Base-by-base conservation (phyloP, 208 protist species). In the Kentomonas sorsogonicus region DNA sequence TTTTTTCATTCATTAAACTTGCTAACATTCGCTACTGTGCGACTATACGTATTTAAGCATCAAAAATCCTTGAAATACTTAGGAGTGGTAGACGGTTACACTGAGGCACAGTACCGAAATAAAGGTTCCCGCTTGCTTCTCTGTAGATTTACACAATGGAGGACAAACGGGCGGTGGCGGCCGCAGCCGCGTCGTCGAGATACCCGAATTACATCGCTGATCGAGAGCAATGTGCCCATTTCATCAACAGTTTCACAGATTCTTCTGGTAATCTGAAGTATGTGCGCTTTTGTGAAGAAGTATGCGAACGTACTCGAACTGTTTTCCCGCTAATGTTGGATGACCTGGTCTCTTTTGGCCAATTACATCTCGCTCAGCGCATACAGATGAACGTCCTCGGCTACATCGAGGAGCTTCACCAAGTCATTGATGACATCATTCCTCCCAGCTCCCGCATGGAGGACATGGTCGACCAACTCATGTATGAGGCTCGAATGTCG, bases 381-480 rank as follows among this genome's bases (percentile, higher is more conserved):
- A 88, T 93, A 52, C 81, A 93, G 52, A 89, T 89, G 86, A 93
- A 93, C 66, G 67, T 93, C 3, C 59, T 82, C n/a, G 81, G 81
- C 4, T 93, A 93, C 60, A 81, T 71, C 60, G 86, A 93, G 38
- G 81, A 93, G 53, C 45, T 93, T 18, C 87, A 78, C 60, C 66
- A 68, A 33, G 77, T 89, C 10, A 73, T 93, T 45, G 86, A 93
- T 63, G 67, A 75, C 18, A 27, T 86, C 26, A 79, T 93, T 58
- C 81, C 81, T 6, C 57, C 60, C 10, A 81, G 57, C 11, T 58
- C 67, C 18, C 47, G 67, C 25, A 36, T 67, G 56, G 65, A 71
- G 40, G 86, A 93, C 44, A 77, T 89, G 64, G 67, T 93, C 44
- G 86, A 89, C 53, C 78, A 90, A 33, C 54, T 93, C 13, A 54